Evolutionary conservation across 1,284 basidiomycete genomes (phyloP).

Genomic region (Paramarasmius palmivorus): DNA sequence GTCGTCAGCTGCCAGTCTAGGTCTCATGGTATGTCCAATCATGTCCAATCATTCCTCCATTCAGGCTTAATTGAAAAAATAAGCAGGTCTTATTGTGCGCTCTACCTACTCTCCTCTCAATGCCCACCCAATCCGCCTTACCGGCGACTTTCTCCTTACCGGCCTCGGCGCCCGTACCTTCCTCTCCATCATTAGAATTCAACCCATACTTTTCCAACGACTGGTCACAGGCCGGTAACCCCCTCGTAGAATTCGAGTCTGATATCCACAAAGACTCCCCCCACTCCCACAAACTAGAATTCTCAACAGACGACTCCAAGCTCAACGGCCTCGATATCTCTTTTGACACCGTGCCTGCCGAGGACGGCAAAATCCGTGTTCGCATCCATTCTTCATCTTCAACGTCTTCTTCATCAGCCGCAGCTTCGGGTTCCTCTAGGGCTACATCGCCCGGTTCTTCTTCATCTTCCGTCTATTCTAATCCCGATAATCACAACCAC

Average conservation of each 20-base stretch:
- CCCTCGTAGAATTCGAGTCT: slow-evolving; percentile 46
- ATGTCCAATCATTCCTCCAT: slow-evolving; percentile 15
- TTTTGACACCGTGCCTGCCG: slow-evolving; percentile 61
- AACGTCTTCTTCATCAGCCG: slow-evolving; percentile 16
- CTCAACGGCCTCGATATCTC: slow-evolving; percentile 66
- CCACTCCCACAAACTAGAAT: slow-evolving; percentile 50
- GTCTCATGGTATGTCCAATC: slow-evolving; percentile 61
- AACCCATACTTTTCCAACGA: slow-evolving; percentile 49
- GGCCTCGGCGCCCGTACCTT: slow-evolving; percentile 43
- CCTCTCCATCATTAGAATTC: slow-evolving; percentile 55
- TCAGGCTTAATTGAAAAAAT: slow-evolving; percentile 22
- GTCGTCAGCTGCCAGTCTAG: slow-evolving; percentile 58
- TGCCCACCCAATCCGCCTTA: slow-evolving; percentile 53
- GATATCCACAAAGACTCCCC: slow-evolving; percentile 34
- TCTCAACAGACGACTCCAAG: slow-evolving; percentile 49
- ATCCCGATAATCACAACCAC: slow-evolving; percentile 30
- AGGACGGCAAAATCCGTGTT: slow-evolving; percentile 72
- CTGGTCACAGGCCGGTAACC: slow-evolving; percentile 52
- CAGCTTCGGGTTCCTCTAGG: slow-evolving; percentile 28
- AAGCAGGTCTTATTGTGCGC: slow-evolving; percentile 70
- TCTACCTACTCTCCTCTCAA: slow-evolving; percentile 70
- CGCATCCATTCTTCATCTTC: slow-evolving; percentile 63
- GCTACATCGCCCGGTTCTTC: slow-evolving; percentile 33
- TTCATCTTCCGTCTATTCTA: slow-evolving; percentile 19
- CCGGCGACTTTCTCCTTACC: slow-evolving; percentile 59